Base-by-base conservation (phyloP, 495 filamentous ascomycete species). In the Penicillium steckii region DNA sequence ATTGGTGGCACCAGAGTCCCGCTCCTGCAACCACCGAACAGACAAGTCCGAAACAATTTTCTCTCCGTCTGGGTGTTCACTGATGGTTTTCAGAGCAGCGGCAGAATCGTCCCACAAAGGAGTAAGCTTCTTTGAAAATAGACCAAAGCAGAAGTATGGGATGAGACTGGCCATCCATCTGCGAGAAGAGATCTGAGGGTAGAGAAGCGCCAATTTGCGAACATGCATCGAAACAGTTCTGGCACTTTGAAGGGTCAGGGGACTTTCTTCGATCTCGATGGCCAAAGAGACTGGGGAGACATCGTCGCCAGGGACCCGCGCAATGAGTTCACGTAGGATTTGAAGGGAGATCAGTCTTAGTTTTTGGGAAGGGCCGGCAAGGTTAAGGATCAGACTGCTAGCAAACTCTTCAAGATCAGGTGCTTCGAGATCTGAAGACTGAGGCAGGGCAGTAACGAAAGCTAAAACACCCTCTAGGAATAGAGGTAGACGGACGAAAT, bases 71-170 rank as follows among this genome's bases (percentile, higher is more conserved):
- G 85, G 81, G 22, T 77, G 77, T 54, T 88, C 82, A 17, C 85
- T 82, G 43, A 97, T 85, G 22, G 85, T 78, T 56, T 88, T 87
- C 62, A 98, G 67, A 13, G 86, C 84, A 21, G 82, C 78, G 26
- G 85, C 80, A 13, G 88, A 84, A 55, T 95, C 90, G 55, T 95
- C 89, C 88, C 91, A 96, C 18, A 93, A 67, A 13, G 87, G 89
- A 4, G 90, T 76, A 48, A 96, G 73, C 54, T 85, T 88, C 44
- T 93, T 84, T 3, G 91, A 94, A 47, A 95, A 81, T 57, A 97
- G 80, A 35, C 92, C 93, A 64, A 97, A 97, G 59, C 88, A 86
- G 57, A 91, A 97, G 12, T 84, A 75, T 1, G 91, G 88, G 24
- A 97, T 78, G 5, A 92, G 77, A 56, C 75, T 77, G 25, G 80